A percentile compares a stretch with the other conserved stretches of the same genome.
phyloP scores from a whole-genome alignment of 768 basidiomycete species.

The Dioszegia hungarica region DNA sequence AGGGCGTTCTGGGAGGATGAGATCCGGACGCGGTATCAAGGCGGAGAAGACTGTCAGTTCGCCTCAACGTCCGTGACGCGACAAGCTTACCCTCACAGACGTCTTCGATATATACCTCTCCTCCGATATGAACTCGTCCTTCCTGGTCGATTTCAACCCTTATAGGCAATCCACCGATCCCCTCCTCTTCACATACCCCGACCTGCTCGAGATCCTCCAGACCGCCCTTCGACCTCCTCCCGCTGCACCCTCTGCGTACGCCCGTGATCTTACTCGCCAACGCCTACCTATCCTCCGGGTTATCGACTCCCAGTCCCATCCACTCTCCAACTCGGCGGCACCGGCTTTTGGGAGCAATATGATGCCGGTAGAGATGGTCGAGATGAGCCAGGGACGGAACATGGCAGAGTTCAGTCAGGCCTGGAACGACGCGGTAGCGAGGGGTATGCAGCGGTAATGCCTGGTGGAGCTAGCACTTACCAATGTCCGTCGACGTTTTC shows the following conservation, averaged over 20 bases:
- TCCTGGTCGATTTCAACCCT: constrained; percentile 88
- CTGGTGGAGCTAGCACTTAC: neutral
- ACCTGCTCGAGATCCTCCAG: constrained; percentile 55
- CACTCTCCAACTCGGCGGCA: constrained; percentile 61
- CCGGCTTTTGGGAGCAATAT: constrained; percentile 81
- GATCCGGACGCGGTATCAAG: constrained; percentile 60
- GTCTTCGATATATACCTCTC: constrained; percentile 81
- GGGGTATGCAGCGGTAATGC: constrained; percentile 33
- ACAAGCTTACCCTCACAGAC: constrained; percentile 54
- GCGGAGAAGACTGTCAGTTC: constrained; percentile 62
- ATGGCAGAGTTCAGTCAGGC: constrained; percentile 67
- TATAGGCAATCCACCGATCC: constrained; percentile 81
- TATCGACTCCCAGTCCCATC: constrained; percentile 71
- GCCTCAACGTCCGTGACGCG: neutral
- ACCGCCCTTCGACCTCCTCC: constrained; percentile 8
- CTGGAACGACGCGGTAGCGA: constrained; percentile 47
- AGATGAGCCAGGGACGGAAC: constrained; percentile 66
- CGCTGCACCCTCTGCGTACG: too few relatives aligned
- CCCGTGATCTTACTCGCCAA: constrained; percentile 1
- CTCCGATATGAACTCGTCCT: constrained; percentile 67
- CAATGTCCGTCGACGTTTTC: too few relatives aligned
- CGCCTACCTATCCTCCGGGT: constrained; percentile 49
- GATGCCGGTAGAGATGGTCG: constrained; percentile 83
- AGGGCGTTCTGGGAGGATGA: constrained; percentile 64
- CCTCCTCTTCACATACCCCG: constrained; percentile 76